Percentiles rank a stretch among this genome's conserved stretches.
Evolutionary conservation across 495 filamentous ascomycete species (phyloP).

Genomic region (Sporormia fimetaria): DNA sequence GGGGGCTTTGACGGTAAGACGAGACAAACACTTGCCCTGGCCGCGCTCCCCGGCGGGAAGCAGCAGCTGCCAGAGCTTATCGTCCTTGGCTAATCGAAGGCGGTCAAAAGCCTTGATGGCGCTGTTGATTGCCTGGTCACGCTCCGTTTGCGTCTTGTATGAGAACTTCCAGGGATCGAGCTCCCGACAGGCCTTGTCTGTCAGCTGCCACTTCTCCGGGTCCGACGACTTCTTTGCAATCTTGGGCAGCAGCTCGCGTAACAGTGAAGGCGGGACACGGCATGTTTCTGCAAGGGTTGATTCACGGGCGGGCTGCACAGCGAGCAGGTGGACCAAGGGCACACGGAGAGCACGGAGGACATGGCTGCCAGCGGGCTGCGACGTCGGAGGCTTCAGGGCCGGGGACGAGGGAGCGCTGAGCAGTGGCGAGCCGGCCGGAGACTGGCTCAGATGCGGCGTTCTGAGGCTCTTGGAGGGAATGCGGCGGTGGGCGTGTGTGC

Average conservation of each 20-base stretch:
- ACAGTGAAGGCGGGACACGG: slow-evolving; percentile 21
- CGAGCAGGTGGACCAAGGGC: slow-evolving; percentile 30
- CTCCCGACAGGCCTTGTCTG: slow-evolving; percentile 64
- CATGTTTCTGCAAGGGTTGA: slow-evolving; percentile 21
- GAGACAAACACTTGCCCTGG: slow-evolving; percentile 70
- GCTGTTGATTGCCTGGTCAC: slow-evolving; percentile 69
- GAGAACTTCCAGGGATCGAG: slow-evolving; percentile 67
- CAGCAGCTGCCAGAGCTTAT: slow-evolving; percentile 70
- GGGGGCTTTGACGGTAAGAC: slow-evolving; percentile 45
- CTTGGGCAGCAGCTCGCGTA: slow-evolving; percentile 27
- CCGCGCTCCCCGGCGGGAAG: slow-evolving; percentile 63
- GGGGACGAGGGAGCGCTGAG: slow-evolving; percentile 17
- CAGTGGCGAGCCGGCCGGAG: slow-evolving; percentile 12
- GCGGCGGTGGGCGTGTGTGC: slow-evolving; percentile 19
- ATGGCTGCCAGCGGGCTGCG: slow-evolving; percentile 22
- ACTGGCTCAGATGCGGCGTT: slow-evolving; percentile 10
- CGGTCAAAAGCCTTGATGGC: slow-evolving; percentile 75
- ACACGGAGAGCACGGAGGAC: slow-evolving; percentile 23
- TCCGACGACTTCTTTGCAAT: slow-evolving; percentile 22
- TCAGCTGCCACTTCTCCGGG: slow-evolving; percentile 29
- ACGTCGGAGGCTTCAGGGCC: slow-evolving; percentile 24
- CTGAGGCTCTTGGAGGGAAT: slow-evolving; percentile 21
- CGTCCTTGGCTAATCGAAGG: slow-evolving; percentile 56
- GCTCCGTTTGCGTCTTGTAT: slow-evolving; percentile 40
- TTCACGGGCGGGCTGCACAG: slow-evolving; percentile 22